Conservation (phyloP, 2,329 filamentous ascomycete species). For the Calcarisporium arbuscula region DNA sequence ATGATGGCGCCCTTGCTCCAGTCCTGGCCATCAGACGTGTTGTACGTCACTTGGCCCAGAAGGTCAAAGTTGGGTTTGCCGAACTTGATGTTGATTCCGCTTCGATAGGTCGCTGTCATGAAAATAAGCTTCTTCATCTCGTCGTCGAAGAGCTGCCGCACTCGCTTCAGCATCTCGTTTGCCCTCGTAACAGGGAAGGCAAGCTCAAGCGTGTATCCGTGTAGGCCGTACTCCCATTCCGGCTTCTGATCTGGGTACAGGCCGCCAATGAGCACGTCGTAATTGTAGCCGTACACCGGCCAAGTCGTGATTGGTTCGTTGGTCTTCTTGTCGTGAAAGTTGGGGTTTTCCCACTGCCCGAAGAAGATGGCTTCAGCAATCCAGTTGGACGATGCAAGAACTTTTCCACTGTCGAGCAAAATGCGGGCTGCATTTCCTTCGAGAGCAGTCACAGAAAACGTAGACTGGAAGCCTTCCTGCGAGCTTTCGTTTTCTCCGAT, state of each 20-base stretch:
- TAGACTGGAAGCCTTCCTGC: conserved; percentile 45
- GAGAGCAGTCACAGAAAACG: conserved; percentile 40
- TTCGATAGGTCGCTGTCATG: conserved; percentile 45
- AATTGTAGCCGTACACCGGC: conserved; percentile 48
- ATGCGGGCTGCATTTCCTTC: conserved; percentile 34
- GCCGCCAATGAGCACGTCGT: conserved; percentile 46
- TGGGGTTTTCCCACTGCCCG: conserved; percentile 40
- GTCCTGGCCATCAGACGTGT: conserved; percentile 40
- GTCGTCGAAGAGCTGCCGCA: conserved; percentile 41
- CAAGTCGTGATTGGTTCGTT: conserved; percentile 34
- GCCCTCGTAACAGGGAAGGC: conserved; percentile 44
- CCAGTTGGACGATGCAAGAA: conserved; percentile 40
- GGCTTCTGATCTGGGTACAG: conserved; percentile 41
- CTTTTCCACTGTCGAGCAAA: conserved; percentile 41
- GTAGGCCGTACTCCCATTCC: conserved; percentile 43
- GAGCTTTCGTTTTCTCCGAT: conserved; percentile 30
- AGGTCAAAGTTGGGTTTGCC: conserved; percentile 42
- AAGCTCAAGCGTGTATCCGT: conserved; percentile 43
- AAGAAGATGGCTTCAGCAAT: conserved; percentile 44
- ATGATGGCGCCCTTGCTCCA: conserved; percentile 43
- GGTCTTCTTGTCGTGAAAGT: conserved; percentile 46
- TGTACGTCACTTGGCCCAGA: conserved; percentile 41
- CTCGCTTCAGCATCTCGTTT: conserved; percentile 41
- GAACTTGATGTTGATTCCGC: conserved; percentile 48
- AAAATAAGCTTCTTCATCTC: conserved; percentile 34